Evolutionary conservation across 495 filamentous ascomycete species (phyloP).

Genomic region (Achaetomiella virescens): DNA sequence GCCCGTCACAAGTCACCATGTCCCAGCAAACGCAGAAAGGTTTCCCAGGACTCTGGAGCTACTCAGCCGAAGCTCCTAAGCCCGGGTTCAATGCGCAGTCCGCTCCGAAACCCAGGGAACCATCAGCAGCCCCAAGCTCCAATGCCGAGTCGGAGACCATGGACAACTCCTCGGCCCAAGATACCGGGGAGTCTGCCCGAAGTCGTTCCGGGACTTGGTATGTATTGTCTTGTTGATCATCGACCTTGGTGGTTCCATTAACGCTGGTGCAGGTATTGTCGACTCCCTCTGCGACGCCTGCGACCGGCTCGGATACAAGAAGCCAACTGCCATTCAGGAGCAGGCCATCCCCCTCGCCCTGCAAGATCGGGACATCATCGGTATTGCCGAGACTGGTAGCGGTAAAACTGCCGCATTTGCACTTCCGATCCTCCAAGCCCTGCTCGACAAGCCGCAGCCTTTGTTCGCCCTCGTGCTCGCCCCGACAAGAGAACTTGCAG

Average conservation of each 20-base stretch:
- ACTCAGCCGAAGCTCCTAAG: conserved; percentile 1
- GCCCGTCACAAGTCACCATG: conserved; percentile 13
- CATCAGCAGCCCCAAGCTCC: conserved; percentile 3
- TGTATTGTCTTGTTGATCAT: not conserved
- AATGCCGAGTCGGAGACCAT: conserved; percentile 21
- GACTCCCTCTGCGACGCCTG: conserved; percentile 86
- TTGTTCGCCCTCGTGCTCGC: conserved; percentile 78
- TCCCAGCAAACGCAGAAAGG: conserved; percentile 27
- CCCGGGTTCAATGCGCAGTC: not conserved
- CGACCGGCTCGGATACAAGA: conserved; percentile 68
- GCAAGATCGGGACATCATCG: conserved; percentile 78
- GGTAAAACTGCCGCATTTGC: conserved; percentile 92
- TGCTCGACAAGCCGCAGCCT: conserved; percentile 75
- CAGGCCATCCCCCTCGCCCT: conserved; percentile 77
- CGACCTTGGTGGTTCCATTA: conserved; percentile 2
- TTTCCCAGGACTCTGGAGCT: conserved; percentile 8
- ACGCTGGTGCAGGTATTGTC: conserved; percentile 57
- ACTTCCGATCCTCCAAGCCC: conserved; percentile 77
- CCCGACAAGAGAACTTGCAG: conserved; percentile 86
- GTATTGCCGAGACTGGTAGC: conserved; percentile 86
- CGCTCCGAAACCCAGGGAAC: conserved; percentile 3
- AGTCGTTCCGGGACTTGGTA: conserved; percentile 72
- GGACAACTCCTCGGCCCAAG: conserved; percentile 17
- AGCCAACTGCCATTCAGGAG: conserved; percentile 72
- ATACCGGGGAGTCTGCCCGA: conserved; percentile 30